A percentile compares a stretch with the other conserved stretches of the same genome.
phyloP scores from a whole-genome alignment of 306 rosid genomes.

The peach (Prunus persica) region DNA sequence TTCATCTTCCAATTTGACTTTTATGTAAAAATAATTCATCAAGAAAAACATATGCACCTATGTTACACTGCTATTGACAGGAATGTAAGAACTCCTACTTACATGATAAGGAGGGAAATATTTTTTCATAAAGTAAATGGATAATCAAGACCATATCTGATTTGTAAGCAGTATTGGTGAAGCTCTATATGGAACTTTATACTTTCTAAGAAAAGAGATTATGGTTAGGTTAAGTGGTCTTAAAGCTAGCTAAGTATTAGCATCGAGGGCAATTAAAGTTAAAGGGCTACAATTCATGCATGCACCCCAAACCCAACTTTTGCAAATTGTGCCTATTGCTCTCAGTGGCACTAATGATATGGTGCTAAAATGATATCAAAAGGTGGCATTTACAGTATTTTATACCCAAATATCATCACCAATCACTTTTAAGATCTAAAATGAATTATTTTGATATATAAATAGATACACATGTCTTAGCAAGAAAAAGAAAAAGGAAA shows the following conservation, averaged over 20 bases:
- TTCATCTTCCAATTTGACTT: no score
- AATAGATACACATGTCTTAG: background rate
- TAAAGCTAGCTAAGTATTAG: background rate
- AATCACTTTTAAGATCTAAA: conserved; percentile 6
- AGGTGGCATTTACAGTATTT: conserved; percentile 13
- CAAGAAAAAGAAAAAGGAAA: background rate
- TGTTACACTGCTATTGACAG: accelerated
- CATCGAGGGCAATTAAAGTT: background rate
- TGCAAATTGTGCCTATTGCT: conserved; percentile 10
- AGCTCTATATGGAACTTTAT: conserved; percentile 9
- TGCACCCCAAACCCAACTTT: background rate
- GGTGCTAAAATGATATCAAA: conserved; percentile 24
- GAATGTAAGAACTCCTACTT: no score
- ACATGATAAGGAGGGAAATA: no score
- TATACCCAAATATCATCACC: background rate
- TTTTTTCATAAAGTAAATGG: no score
- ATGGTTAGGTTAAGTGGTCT: conserved; percentile 12
- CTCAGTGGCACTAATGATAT: conserved; percentile 11
- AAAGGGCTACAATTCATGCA: background rate
- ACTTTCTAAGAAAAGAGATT: background rate
- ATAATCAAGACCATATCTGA: conserved; percentile 1
- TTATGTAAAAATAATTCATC: background rate
- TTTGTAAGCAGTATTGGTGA: conserved; percentile 4
- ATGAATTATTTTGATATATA: background rate
- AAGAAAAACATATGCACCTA: no score